Conservation (phyloP, 257 asterid genomes). For the Solanum sparsipilum region DNA sequence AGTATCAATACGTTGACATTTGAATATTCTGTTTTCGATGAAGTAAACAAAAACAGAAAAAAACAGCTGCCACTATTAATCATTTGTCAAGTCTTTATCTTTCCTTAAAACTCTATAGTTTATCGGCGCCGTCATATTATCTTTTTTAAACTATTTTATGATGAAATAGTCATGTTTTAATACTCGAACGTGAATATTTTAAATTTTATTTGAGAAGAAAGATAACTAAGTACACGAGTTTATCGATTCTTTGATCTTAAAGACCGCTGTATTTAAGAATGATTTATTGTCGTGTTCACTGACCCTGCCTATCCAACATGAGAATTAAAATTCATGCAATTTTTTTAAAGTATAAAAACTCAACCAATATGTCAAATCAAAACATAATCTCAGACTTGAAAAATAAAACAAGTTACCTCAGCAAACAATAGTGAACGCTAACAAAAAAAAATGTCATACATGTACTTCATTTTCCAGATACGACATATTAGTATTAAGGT, state of each 20-base stretch:
- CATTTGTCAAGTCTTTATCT: not conserved
- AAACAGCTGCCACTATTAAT: not conserved
- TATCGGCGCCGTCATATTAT: not conserved
- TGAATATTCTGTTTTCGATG: not conserved
- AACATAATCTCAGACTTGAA: not conserved
- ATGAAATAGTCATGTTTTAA: not conserved
- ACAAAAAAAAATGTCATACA: not conserved
- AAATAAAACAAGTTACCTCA: not conserved
- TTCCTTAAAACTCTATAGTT: not conserved
- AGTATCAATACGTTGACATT: not conserved
- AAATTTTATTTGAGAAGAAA: too few species aligned
- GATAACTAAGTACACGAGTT: not conserved
- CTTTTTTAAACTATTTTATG: not conserved
- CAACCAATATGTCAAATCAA: not conserved
- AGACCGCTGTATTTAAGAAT: not conserved
- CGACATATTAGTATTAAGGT: not conserved
- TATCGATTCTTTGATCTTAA: not conserved
- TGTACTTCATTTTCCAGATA: not conserved
- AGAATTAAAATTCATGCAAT: not conserved
- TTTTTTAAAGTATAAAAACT: not conserved
- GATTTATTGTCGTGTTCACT: not conserved
- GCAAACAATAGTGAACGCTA: not conserved
- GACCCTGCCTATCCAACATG: too few species aligned
- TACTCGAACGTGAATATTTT: not conserved
- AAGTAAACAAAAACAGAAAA: not conserved